Percentiles rank a stretch among this genome's conserved stretches.
phyloP scores from a whole-genome alignment of 2,329 filamentous ascomycete genomes.

The Myriangium duriaei region DNA sequence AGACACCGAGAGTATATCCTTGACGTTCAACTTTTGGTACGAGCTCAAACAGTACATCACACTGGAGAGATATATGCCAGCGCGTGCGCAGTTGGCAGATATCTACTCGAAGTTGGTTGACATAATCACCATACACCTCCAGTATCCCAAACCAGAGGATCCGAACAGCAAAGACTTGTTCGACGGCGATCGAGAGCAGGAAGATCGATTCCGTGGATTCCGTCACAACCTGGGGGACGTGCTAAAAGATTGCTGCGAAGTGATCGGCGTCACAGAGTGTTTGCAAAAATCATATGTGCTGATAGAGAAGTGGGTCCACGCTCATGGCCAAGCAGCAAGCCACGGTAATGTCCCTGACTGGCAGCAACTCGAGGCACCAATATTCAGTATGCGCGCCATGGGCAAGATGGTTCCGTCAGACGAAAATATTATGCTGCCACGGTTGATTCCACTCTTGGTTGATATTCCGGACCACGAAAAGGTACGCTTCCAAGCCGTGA shows the following conservation, averaged over 20 bases:
- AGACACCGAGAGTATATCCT: slow-evolving; percentile 80
- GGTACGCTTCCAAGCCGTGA: slow-evolving; percentile 94
- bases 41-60: slow-evolving; percentile 95
- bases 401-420: slow-evolving; percentile 89
- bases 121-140: slow-evolving; percentile 78
- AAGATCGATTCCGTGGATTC: slow-evolving; percentile 95
- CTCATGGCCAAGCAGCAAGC: slow-evolving; percentile 64
- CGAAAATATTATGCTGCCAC: slow-evolving; percentile 74
- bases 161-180: slow-evolving; percentile 73
- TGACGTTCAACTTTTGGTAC: slow-evolving; percentile 97
- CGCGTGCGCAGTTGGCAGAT: slow-evolving; percentile 63
- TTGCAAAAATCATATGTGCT: slow-evolving; percentile 75
- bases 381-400: slow-evolving; percentile 93
- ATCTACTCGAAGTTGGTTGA: slow-evolving; percentile 85
- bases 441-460: slow-evolving; percentile 84
- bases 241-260: slow-evolving; percentile 90
- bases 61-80: slow-evolving; percentile 75
- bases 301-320: slow-evolving; percentile 79
- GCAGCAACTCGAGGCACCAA: slow-evolving; percentile 88
- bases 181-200: slow-evolving; percentile 86
- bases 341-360: slow-evolving; percentile 73
- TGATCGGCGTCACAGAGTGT: slow-evolving; percentile 86
- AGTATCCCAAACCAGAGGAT: slow-evolving; percentile 68
- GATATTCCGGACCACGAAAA: slow-evolving; percentile 95
- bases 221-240: slow-evolving; percentile 96